A percentile compares a stretch with the other conserved stretches of the same genome.
phyloP scores from a whole-genome alignment of 805 yeast species.

The Ogataea siamensis region DNA sequence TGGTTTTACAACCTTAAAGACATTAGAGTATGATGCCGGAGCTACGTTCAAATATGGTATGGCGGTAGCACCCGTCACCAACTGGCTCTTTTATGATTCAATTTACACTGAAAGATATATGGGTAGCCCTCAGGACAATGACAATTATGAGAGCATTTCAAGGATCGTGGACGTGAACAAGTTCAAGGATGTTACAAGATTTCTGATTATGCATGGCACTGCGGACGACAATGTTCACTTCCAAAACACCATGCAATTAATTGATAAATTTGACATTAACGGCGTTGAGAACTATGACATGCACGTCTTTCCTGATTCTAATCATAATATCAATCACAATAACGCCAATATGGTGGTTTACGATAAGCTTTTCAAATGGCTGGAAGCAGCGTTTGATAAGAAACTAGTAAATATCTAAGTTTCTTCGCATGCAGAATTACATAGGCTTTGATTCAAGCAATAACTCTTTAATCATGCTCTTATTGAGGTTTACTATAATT shows the following conservation, averaged over 20 bases:
- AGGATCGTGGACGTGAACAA: constrained; percentile 39
- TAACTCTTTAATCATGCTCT: too few relatives aligned
- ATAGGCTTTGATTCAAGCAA: too few relatives aligned
- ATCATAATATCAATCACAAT: constrained; percentile 77
- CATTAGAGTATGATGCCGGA: constrained; percentile 65
- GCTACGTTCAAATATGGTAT: constrained; percentile 68
- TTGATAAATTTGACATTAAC: constrained; percentile 54
- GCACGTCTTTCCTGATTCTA: constrained; percentile 89
- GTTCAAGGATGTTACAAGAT: constrained; percentile 51
- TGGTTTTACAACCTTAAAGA: constrained; percentile 72
- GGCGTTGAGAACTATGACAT: constrained; percentile 75
- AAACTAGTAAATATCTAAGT: constrained; percentile 6
- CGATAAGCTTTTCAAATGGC: constrained; percentile 70
- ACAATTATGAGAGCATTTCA: constrained; percentile 48
- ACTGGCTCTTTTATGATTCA: constrained; percentile 74
- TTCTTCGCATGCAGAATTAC: too few relatives aligned
- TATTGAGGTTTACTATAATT: constrained; percentile 63
- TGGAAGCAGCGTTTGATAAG: constrained; percentile 51
- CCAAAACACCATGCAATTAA: constrained; percentile 60
- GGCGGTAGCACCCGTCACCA: constrained; percentile 84
- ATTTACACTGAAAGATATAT: constrained; percentile 78
- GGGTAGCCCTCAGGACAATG: constrained; percentile 52
- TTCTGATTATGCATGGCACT: constrained; percentile 75
- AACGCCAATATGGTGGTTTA: constrained; percentile 75
- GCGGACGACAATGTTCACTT: constrained; percentile 84